Conservation (phyloP, 2,329 filamentous ascomycete genomes). For the Colletotrichum magnum region DNA sequence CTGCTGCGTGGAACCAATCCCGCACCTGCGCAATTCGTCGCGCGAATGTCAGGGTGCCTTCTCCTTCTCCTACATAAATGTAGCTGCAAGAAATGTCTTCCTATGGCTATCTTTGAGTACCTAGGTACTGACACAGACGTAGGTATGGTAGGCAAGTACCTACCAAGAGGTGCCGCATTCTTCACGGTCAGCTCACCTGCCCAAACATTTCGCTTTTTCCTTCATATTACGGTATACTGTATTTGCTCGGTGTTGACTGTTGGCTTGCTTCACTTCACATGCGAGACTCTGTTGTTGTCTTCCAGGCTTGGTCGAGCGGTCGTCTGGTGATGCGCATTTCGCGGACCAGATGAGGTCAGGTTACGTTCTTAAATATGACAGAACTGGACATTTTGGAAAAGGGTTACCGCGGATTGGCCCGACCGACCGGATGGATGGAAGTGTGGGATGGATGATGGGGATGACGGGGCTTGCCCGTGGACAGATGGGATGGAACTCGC, state of each 20-base stretch:
- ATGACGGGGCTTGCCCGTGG: slow-evolving; percentile 2
- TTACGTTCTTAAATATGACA: slow-evolving; percentile 30
- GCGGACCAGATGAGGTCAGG: slow-evolving; percentile 31
- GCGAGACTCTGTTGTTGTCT: slow-evolving; percentile 19
- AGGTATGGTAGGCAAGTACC: background rate
- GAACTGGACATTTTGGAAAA: slow-evolving; percentile 10
- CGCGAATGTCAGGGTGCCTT: slow-evolving; percentile 13
- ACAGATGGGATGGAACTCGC: slow-evolving; percentile 33
- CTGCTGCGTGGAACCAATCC: slow-evolving; percentile 24
- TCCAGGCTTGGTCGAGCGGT: background rate
- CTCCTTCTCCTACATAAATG: slow-evolving; percentile 12
- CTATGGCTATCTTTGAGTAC: background rate
- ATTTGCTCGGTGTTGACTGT: background rate
- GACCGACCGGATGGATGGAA: slow-evolving; percentile 36
- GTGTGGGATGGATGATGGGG: slow-evolving; percentile 1
- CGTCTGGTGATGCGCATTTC: slow-evolving; percentile 34
- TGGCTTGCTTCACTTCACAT: slow-evolving; percentile 29
- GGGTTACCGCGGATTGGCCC: slow-evolving; percentile 18
- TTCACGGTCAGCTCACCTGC: slow-evolving; percentile 29
- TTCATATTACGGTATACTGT: background rate
- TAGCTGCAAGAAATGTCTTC: background rate
- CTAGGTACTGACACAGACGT: too few species aligned
- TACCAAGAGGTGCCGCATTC: slow-evolving; percentile 10
- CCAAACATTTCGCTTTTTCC: slow-evolving; percentile 14
- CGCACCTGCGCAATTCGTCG: slow-evolving; percentile 10